Evolutionary conservation across 352 stramenopile species (phyloP).

Genomic region (Pythium grandisporangium): DNA sequence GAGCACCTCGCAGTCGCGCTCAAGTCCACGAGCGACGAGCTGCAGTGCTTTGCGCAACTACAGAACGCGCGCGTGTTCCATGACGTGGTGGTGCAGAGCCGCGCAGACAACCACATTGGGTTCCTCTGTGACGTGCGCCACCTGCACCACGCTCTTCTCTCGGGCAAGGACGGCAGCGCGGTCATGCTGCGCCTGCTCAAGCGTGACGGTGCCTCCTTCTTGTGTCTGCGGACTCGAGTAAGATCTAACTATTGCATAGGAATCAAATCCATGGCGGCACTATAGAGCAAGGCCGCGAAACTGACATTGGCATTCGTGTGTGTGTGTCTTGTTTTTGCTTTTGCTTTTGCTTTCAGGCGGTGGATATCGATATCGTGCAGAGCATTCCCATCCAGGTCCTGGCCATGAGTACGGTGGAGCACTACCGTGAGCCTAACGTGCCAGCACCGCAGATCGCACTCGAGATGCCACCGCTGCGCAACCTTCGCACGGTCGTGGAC

Average conservation of each 20-base stretch:
- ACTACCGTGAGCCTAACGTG: conserved; percentile 70
- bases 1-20: conserved; percentile 55
- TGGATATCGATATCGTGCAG: conserved; percentile 83
- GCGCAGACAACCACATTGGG: conserved; percentile 69
- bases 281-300: no score
- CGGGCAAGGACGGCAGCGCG: conserved; percentile 65
- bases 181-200: conserved; percentile 82
- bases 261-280: no score
- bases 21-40: conserved; percentile 63
- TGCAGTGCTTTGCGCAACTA: conserved; percentile 70
- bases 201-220: conserved; percentile 58
- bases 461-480: conserved; percentile 64
- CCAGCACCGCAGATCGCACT: conserved; percentile 69
- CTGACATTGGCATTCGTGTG: no score
- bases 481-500: conserved; percentile 63
- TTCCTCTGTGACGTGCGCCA: conserved; percentile 70
- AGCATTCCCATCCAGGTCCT: conserved; percentile 78
- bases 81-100: conserved; percentile 64
- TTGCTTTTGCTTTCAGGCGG: conserved; percentile 23
- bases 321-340: no score
- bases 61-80: conserved; percentile 58
- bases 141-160: conserved; percentile 62
- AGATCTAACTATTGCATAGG: background rate
- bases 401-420: conserved; percentile 59
- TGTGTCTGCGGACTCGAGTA: conserved; percentile 57